Evolutionary conservation across 2,329 filamentous ascomycete species (phyloP), one percentile per base, ranked within the genome.

Genomic region (Herpotrichia juniperi): DNA sequence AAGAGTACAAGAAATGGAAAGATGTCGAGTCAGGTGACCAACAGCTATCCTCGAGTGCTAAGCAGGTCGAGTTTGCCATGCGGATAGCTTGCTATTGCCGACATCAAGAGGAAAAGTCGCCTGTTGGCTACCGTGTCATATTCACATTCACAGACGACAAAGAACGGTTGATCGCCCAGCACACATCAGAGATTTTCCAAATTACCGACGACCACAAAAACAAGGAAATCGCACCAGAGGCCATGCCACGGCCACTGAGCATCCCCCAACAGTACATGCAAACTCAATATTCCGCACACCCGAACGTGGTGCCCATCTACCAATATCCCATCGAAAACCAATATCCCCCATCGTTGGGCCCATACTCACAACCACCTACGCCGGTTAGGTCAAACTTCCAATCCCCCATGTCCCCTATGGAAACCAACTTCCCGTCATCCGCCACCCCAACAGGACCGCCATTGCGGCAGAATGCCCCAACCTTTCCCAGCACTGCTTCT

Each of bases 191-290:
- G 91, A 91, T 17, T 87, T 96, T 97, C 59, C 93, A 97, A 83
- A 97, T 97, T 58, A 97, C 94, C 1, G 93, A 99, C 70, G 93
- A 99, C 67, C 93, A 97, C 78, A 97, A 97, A 78, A 96, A 72
- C 60, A 69, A 68, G 56, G 67, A 72, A 46, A 53, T 53, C 21
- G 54, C 66, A 4, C 47, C 60, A 9, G 66, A 68, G 12, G 42
- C 53, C 4, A 44, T 67, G 12, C 59, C 61, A 22, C 58, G 58
- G 7, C 50, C 60, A 8, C 46, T 70, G 30, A 59, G 46, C 47
- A 58, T 69, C n/a, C 46, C 56, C 10, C 51, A 45, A 26, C 26
- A 44, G 16, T 55, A 48, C 46, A 17, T 42, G 3, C 42, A 46
- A 25, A 40, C 40, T 11, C 48, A 44, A 31, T 56, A 53, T 28